These are phyloP conservation scores for Exophiala viscosa DNA, from an alignment of 2,329 filamentous ascomycete genomes.

Conservation along the genomic window DNA sequence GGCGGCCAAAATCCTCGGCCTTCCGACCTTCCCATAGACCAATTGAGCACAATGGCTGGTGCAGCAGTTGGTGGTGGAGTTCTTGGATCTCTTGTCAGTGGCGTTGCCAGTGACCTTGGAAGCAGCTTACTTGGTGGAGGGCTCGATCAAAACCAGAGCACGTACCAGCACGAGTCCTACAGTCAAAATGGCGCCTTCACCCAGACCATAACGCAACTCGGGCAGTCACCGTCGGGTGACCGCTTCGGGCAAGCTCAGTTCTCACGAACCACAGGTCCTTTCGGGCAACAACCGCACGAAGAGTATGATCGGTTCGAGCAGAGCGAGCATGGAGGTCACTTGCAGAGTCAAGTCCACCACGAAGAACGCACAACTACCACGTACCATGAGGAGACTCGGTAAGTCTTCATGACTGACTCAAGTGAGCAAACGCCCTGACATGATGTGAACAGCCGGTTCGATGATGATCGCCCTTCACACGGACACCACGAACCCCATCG, in stretches of 20 bases:
- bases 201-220: constrained; percentile 54
- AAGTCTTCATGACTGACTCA: neutral
- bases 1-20: constrained; percentile 15
- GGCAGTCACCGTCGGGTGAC: constrained; percentile 22
- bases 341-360: constrained; percentile 17
- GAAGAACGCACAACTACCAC: constrained; percentile 16
- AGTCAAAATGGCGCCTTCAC: constrained; percentile 60
- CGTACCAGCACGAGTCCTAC: constrained; percentile 53
- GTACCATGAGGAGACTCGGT: constrained; percentile 22
- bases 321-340: constrained; percentile 10
- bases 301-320: constrained; percentile 27
- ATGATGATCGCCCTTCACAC: constrained; percentile 16
- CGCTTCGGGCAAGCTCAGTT: constrained; percentile 43
- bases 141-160: constrained; percentile 54
- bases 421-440: neutral
- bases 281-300: constrained; percentile 13
- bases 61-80: constrained; percentile 62
- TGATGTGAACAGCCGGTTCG: constrained; percentile 14
- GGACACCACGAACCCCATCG: constrained; percentile 24
- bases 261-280: constrained; percentile 23
- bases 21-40: constrained; percentile 13
- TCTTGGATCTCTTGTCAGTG: constrained; percentile 63
- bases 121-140: constrained; percentile 59
- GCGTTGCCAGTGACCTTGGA: constrained; percentile 57
- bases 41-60: constrained; percentile 49